Conservation (phyloP, 805 yeast species). For the Saturnispora dispora region DNA sequence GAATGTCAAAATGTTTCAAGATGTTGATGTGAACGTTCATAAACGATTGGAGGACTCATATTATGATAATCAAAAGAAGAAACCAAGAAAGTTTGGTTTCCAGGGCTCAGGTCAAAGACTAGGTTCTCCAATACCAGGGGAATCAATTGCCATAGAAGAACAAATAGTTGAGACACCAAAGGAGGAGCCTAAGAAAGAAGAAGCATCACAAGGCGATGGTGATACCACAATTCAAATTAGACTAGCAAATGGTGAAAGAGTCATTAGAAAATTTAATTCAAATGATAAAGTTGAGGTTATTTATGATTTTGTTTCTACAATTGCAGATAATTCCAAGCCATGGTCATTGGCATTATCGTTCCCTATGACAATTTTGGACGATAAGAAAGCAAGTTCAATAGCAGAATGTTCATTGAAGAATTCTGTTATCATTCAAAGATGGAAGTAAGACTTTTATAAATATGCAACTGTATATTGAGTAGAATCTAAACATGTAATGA, state of each 20-base stretch:
- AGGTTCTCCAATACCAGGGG: conserved; percentile 86
- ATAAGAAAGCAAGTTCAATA: conserved; percentile 46
- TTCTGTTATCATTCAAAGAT: conserved; percentile 86
- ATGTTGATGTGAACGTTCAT: conserved; percentile 83
- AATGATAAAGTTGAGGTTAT: conserved; percentile 55
- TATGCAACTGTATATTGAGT: background rate
- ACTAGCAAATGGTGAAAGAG: conserved; percentile 70
- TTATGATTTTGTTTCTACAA: conserved; percentile 55
- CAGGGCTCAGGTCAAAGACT: conserved; percentile 74
- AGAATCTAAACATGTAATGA: background rate
- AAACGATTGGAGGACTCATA: conserved; percentile 77
- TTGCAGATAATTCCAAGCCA: conserved; percentile 36
- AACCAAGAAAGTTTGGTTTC: conserved; percentile 49
- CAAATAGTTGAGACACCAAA: conserved; percentile 16
- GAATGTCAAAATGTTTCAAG: conserved; percentile 82
- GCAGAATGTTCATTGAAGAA: conserved; percentile 69
- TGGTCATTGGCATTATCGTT: conserved; percentile 71
- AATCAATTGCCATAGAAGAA: conserved; percentile 22
- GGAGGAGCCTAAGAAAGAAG: conserved; percentile 9
- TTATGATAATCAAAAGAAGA: conserved; percentile 39
- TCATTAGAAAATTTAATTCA: conserved; percentile 54
- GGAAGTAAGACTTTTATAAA: conserved; percentile 33
- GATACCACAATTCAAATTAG: conserved; percentile 76
- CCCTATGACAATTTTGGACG: conserved; percentile 68
- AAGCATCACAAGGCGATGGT: conserved; percentile 25